phyloP scores from a whole-genome alignment of 2,329 filamentous ascomycete species.

The Cercospora janseana region DNA sequence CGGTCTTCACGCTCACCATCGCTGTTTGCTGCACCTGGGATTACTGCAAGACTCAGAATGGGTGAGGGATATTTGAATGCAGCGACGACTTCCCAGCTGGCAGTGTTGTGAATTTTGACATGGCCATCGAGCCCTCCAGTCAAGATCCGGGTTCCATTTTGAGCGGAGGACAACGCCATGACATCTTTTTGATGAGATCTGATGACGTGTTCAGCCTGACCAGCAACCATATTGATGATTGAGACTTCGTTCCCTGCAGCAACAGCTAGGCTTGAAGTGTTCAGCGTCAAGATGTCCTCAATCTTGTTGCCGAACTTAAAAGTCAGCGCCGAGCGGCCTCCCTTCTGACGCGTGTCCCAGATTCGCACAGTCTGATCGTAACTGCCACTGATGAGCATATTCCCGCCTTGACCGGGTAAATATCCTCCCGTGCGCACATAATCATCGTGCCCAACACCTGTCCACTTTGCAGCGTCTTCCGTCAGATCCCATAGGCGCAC shows the following conservation, averaged over 20 bases:
- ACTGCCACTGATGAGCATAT: conserved; percentile 78
- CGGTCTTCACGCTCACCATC: conserved; percentile 69
- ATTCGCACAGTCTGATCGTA: conserved; percentile 92
- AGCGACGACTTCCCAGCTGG: conserved; percentile 92
- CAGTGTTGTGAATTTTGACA: conserved; percentile 94
- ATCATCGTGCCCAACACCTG: conserved; percentile 83
- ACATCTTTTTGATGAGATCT: conserved; percentile 98
- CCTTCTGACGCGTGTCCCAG: conserved; percentile 81
- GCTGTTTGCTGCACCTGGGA: conserved; percentile 56
- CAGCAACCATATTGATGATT: conserved; percentile 88
- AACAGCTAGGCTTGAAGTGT: conserved; percentile 81
- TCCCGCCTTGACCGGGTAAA: conserved; percentile 69
- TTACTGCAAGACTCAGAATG: conserved; percentile 77
- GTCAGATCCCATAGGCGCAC: conserved; percentile 94
- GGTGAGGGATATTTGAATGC: conserved; percentile 91
- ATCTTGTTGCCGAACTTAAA: conserved; percentile 92
- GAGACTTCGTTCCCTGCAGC: conserved; percentile 83
- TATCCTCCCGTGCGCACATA: conserved; percentile 88
- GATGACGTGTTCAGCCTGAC: conserved; percentile 80
- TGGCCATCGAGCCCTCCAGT: conserved; percentile 91
- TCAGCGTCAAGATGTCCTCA: conserved; percentile 82
- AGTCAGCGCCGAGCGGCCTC: conserved; percentile 72
- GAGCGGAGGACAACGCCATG: conserved; percentile 78
- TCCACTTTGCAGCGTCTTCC: conserved; percentile 69
- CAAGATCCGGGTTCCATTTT: conserved; percentile 75